These are phyloP conservation scores for Ophiocordyceps camponoti-floridani DNA, from an alignment of 2,329 filamentous ascomycete genomes.

Conservation along the genomic window DNA sequence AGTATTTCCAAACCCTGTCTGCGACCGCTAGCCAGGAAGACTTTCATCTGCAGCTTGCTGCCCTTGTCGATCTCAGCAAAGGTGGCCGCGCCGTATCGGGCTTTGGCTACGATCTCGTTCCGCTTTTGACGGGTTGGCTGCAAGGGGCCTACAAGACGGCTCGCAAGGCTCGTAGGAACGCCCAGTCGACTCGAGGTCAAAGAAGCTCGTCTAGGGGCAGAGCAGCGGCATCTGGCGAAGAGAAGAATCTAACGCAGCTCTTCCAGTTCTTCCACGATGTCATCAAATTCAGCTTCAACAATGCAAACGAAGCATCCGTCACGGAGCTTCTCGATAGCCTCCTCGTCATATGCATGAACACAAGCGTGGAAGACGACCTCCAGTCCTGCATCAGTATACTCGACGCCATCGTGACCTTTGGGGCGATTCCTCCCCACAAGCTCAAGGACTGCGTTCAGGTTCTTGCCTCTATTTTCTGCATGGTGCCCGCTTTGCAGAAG, in stretches of 20 bases:
- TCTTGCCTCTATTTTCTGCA: constrained; percentile 52
- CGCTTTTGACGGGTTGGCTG: constrained; percentile 44
- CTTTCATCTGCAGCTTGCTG: constrained; percentile 47
- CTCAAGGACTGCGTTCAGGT: constrained; percentile 51
- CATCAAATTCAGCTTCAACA: constrained; percentile 60
- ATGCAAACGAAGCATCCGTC: constrained; percentile 44
- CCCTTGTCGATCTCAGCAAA: constrained; percentile 42
- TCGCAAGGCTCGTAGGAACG: constrained; percentile 29
- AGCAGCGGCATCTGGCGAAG: constrained; percentile 27
- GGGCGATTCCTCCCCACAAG: constrained; percentile 44
- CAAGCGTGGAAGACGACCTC: constrained; percentile 45
- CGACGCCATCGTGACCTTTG: constrained; percentile 54
- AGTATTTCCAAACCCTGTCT: constrained; percentile 46
- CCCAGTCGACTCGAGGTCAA: constrained; percentile 16
- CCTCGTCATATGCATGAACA: constrained; percentile 50
- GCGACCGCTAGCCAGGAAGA: constrained; percentile 39
- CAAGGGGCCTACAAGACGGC: constrained; percentile 34
- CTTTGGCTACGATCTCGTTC: constrained; percentile 49
- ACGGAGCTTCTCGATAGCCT: constrained; percentile 42
- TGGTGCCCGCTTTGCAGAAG: constrained; percentile 41
- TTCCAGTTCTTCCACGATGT: constrained; percentile 50
- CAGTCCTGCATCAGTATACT: constrained; percentile 49
- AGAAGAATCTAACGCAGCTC: constrained; percentile 42
- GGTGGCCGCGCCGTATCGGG: constrained; percentile 44
- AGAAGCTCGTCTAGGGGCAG: constrained; percentile 18